These are phyloP conservation scores for Stellera chamaejasme DNA, from an alignment of 345 rosid genomes.

Conservation along the genomic window DNA sequence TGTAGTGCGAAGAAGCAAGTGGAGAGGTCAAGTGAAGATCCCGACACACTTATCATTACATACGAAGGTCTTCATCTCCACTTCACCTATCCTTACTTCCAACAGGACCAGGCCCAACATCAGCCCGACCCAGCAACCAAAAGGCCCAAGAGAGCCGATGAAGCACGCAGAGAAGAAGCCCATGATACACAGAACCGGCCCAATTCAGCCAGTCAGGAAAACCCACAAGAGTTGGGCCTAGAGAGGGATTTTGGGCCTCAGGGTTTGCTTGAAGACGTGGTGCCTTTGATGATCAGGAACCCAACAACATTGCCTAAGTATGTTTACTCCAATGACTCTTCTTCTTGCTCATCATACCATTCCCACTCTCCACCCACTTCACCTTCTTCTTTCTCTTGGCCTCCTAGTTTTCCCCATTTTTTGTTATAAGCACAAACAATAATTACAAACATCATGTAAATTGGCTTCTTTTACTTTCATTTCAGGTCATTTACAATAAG, in stretches of 20 bases:
- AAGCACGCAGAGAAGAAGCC: constrained; percentile 10
- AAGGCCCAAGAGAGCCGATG: constrained; percentile 26
- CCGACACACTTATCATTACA: constrained; percentile 59
- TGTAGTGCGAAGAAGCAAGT: constrained; percentile 87
- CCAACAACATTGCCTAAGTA: constrained; percentile 16
- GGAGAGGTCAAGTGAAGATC: constrained; percentile 59
- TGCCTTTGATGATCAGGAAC: constrained; percentile 49
- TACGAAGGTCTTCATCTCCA: constrained; percentile 86
- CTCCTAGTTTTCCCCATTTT: constrained; percentile 20
- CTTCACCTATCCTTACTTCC: constrained; percentile 45
- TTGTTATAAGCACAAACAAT: constrained; percentile 15
- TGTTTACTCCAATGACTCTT: constrained; percentile 13
- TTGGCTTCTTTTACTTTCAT: neutral
- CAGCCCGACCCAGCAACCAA: constrained; percentile 25
- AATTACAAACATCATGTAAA: constrained; percentile 1
- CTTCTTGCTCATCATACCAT: constrained; percentile 30
- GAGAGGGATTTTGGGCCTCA: constrained; percentile 17
- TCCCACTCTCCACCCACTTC: constrained; percentile 37
- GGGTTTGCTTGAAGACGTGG: constrained; percentile 73
- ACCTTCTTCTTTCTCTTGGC: constrained; percentile 41
- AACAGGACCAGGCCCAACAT: constrained; percentile 15
- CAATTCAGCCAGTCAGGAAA: neutral
- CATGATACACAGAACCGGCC: constrained; percentile 7
- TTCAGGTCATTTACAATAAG: too few species aligned
- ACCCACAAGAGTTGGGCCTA: constrained; percentile 4